phyloP scores from a whole-genome alignment of 768 basidiomycete species.

The Panaeolus papilionaceus region DNA sequence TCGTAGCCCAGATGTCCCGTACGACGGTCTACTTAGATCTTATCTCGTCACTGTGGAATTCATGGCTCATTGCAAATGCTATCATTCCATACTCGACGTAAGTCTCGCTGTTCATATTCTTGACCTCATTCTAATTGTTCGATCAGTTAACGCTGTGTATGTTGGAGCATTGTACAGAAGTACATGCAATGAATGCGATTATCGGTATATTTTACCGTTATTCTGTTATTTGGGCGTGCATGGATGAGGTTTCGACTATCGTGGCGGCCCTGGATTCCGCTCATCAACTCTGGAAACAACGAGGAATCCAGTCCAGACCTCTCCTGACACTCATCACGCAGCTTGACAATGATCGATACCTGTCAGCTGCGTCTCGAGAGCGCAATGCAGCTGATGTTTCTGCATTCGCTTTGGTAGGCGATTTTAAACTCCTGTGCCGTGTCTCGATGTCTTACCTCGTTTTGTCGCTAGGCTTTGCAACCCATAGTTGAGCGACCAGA shows the following conservation, averaged over 20 bases:
- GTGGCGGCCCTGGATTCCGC: constrained; percentile 64
- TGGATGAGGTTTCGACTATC: constrained; percentile 65
- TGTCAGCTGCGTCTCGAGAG: constrained; percentile 61
- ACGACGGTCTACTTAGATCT: constrained; percentile 50
- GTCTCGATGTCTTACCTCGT: not conserved
- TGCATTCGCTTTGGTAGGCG: constrained; percentile 64
- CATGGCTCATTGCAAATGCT: constrained; percentile 67
- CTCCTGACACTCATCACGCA: constrained; percentile 68
- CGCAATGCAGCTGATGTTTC: constrained; percentile 65
- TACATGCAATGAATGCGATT: constrained; percentile 62
- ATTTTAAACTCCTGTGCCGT: not conserved
- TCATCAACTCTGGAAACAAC: constrained; percentile 66
- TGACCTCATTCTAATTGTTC: constrained; percentile 20
- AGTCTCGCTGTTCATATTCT: constrained; percentile 25
- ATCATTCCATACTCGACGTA: constrained; percentile 74
- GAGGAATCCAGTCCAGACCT: constrained; percentile 69
- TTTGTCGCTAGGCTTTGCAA: constrained; percentile 49
- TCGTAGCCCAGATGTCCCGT: constrained; percentile 35
- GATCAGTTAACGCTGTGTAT: constrained; percentile 59
- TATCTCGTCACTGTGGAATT: constrained; percentile 66
- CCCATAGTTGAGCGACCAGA: constrained; percentile 47
- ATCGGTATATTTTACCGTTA: constrained; percentile 79
- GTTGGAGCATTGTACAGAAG: constrained; percentile 57
- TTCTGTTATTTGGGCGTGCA: constrained; percentile 77
- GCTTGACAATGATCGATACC: constrained; percentile 65